Percentiles rank a stretch among this genome's conserved stretches.
Conservation (phyloP, 352 stramenopile genomes). For the Globisporangium nodosum region DNA sequence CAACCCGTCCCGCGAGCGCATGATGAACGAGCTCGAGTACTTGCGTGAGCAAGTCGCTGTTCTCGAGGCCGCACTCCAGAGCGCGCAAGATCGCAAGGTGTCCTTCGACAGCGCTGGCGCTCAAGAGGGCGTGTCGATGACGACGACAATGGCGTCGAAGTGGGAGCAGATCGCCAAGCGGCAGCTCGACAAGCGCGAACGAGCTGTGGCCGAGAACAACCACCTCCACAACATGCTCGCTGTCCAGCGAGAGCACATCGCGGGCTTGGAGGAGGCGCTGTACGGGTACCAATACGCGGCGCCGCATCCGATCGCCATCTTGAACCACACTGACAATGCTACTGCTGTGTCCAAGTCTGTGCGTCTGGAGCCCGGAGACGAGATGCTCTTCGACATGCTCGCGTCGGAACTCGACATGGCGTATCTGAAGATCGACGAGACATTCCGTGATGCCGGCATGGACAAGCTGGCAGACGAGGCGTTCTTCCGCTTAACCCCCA, state of each 20-base stretch:
- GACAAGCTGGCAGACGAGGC: neutral
- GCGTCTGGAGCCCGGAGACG: constrained; percentile 7
- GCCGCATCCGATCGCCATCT: neutral
- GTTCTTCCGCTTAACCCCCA: neutral
- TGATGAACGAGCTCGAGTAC: constrained; percentile 16
- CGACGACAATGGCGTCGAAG: neutral
- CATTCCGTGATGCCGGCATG: neutral
- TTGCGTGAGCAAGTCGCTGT: constrained; percentile 17
- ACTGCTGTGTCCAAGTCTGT: neutral
- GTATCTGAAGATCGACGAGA: constrained; percentile 4
- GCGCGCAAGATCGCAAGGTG: neutral
- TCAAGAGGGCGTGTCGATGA: neutral
- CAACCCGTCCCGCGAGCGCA: constrained; percentile 17
- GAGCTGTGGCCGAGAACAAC: constrained; percentile 4
- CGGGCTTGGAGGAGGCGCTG: constrained; percentile 7
- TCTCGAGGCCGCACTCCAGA: constrained; percentile 17
- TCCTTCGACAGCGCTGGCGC: neutral
- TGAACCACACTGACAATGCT: neutral
- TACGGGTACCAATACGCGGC: constrained; percentile 5
- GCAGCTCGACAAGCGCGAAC: neutral
- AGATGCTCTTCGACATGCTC: constrained; percentile 11
- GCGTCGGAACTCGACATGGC: constrained; percentile 7
- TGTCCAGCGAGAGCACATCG: constrained; percentile 5
- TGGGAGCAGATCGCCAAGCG: constrained; percentile 14
- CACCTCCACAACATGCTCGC: constrained; percentile 7